Evolutionary conservation across 83 land plant species (phyloP), one percentile per base, ranked within the genome.

Genomic region (Thuja plicata): DNA sequence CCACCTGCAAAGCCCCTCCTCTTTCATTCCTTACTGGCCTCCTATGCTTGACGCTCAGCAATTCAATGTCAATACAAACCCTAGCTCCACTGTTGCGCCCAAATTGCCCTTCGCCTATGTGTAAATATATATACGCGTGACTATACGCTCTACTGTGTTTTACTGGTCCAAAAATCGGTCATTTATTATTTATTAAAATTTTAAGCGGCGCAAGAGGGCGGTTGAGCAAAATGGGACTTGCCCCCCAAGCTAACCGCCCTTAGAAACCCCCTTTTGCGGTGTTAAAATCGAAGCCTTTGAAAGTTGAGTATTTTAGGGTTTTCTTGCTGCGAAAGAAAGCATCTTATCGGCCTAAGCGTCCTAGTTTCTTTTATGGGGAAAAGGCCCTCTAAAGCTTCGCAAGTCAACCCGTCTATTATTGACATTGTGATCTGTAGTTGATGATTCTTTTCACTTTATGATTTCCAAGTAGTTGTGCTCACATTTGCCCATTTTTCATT

Each of bases 1-100:
- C 55, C 54, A 11, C 85, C 85, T 83, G 87, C 87, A 35, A 34
- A 60, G 87, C 87, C 3, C 87, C 11, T 86, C 87, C 87, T 86
- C 87, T 16, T 35, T 86, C 87, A 48, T 86, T 86, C 87, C 87
- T 55, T 35, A 54, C 87, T 86, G 37, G 87, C 71, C 87, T 60
- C 71, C 71, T 11, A 11, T 0, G 15, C 43, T 34, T 17, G 30
- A 37, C 43, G 34, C 41, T 50, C 71, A 2, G 10, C 35, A 57
- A 54, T 16, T 34, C 24, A 30, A 54, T 9, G 1, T 4, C 30
- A 17, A 37, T 2, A 17, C 71, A 86, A 86, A 86, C 87, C 87
- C 85, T 83, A 11, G 85, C 85, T 45, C 15, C 54, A 83, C 85
- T 83, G 54, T 83, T 83, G n/a, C 27, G 24, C n/a, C 1, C 32